Base-by-base conservation (phyloP, 768 basidiomycete genomes). In the Nidula microcarpa region DNA sequence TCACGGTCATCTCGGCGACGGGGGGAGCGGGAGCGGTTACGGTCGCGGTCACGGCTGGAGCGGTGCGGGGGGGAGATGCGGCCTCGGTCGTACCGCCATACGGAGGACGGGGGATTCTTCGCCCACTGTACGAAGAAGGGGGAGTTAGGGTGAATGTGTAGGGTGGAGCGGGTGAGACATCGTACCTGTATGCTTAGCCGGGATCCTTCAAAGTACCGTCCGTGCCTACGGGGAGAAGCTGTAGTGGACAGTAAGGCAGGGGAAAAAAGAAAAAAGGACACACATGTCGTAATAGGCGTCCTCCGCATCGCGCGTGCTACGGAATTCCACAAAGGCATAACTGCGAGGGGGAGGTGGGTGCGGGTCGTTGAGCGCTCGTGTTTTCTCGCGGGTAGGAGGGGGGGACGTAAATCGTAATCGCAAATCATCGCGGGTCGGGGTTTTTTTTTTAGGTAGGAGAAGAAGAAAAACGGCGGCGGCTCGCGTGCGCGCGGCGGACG, bases 251-350 rank as follows among this genome's bases (percentile, higher is more conserved):
- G 17, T 47, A 18, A 13, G 30, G 11, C 48, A 3, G 14, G 23
- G 45, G 10, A 33, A 37, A 6, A 37, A 6, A 3, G 23, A 39
- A 23, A 62, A 50, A 30, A 43, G 14, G 5, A 62, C 69, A 30
- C 61, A 73, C 71, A 73, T 71, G 36, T 73, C 69, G 53, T 71
- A 67, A 49, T 71, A 70, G 32, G 71, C 69, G 41, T 71, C 71
- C 61, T 73, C 71, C 7, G 71, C 69, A 57, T 73, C 69, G 53
- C n/a, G 7, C 14, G n/a, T 18, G 62, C 81, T 82, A 65, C 87
- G 84, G 64, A 91, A 92, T 68, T 92, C 89, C 65, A 92, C 84
- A 68, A 92, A 92, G 53, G 89, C 90, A 69, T 90, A 92, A 74
- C 90, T 91, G 76, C 75, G 75, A 70, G 71, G 67, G 16, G 39